These are phyloP conservation scores for Ogataea nonfermentans DNA, from an alignment of 805 yeast genomes.

Conservation along the genomic window DNA sequence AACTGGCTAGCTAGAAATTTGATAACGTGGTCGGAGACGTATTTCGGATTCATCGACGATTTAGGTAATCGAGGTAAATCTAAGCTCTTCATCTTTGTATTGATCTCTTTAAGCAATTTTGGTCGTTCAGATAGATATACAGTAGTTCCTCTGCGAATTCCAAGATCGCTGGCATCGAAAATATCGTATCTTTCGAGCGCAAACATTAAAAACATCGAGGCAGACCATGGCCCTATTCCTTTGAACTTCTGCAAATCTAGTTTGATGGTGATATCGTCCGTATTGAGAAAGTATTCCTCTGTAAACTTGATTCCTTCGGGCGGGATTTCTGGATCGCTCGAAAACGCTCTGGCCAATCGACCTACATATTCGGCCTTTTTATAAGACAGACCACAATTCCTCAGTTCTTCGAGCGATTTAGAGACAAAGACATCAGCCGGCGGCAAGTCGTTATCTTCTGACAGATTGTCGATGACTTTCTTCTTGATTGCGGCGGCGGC, in stretches of 20 bases:
- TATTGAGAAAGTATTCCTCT: conserved; percentile 17
- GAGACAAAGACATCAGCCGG: conserved; percentile 47
- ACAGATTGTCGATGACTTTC: conserved; percentile 27
- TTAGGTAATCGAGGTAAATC: conserved; percentile 6
- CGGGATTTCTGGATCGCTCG: conserved; percentile 6
- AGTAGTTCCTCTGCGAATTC: conserved; percentile 79
- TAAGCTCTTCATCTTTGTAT: conserved; percentile 33
- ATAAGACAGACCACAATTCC: conserved; percentile 65
- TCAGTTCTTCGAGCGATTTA: conserved; percentile 45
- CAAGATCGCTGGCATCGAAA: conserved; percentile 77
- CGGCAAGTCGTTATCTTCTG: conserved; percentile 40
- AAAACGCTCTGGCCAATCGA: conserved; percentile 52
- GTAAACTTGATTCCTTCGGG: conserved; percentile 19
- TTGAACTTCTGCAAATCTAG: conserved; percentile 39
- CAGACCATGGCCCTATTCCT: conserved; percentile 85
- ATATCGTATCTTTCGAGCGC: conserved; percentile 65
- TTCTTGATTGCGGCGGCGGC: conserved; percentile 69
- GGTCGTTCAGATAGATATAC: conserved; percentile 57
- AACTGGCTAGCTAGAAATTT: conserved; percentile 55
- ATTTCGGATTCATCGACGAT: conserved; percentile 15
- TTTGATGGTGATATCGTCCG: conserved; percentile 17
- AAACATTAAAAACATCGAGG: conserved; percentile 80
- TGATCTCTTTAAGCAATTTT: conserved; percentile 43
- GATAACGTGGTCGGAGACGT: conserved; percentile 55
- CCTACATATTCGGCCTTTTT: conserved; percentile 65